phyloP scores from a whole-genome alignment of 2,329 filamentous ascomycete species.

The Epichloe brachyelytri region DNA sequence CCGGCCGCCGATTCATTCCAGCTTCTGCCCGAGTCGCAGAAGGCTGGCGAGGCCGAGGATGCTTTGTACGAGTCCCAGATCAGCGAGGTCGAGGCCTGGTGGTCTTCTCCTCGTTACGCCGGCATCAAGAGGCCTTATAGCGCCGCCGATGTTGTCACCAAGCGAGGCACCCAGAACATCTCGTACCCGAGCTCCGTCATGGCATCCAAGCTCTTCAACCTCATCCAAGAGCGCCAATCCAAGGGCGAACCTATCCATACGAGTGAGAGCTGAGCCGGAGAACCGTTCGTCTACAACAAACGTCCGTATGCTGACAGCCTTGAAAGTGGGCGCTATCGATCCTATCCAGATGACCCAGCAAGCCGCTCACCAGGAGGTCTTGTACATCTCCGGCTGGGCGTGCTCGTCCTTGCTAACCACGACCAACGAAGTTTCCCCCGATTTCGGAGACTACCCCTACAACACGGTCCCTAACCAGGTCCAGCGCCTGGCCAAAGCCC shows the following conservation, averaged over 20 bases:
- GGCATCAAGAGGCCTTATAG: constrained; percentile 89
- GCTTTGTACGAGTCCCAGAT: constrained; percentile 74
- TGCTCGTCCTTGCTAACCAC: constrained; percentile 86
- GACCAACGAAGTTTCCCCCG: constrained; percentile 96
- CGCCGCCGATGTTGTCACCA: constrained; percentile 82
- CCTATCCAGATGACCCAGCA: constrained; percentile 99
- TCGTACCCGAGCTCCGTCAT: constrained; percentile 86
- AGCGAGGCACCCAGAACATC: constrained; percentile 77
- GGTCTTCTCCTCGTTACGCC: constrained; percentile 69
- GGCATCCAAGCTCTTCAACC: constrained; percentile 86
- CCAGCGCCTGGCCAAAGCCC: constrained; percentile 88
- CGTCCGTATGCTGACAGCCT: background rate
- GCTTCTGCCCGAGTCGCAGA: constrained; percentile 63
- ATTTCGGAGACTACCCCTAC: constrained; percentile 98
- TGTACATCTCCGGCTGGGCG: constrained; percentile 96
- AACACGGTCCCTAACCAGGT: constrained; percentile 98
- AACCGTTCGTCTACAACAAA: background rate
- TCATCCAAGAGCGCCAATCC: constrained; percentile 65
- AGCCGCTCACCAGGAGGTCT: constrained; percentile 85
- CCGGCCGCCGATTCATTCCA: constrained; percentile 67
- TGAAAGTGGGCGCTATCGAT: constrained; percentile 84
- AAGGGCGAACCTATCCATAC: constrained; percentile 87
- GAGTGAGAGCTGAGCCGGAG: constrained; percentile 38
- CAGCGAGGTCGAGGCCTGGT: constrained; percentile 80
- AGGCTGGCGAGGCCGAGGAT: constrained; percentile 72